Evolutionary conservation across 1,139 yeast species (phyloP).

Genomic region (Pichia sp.): DNA sequence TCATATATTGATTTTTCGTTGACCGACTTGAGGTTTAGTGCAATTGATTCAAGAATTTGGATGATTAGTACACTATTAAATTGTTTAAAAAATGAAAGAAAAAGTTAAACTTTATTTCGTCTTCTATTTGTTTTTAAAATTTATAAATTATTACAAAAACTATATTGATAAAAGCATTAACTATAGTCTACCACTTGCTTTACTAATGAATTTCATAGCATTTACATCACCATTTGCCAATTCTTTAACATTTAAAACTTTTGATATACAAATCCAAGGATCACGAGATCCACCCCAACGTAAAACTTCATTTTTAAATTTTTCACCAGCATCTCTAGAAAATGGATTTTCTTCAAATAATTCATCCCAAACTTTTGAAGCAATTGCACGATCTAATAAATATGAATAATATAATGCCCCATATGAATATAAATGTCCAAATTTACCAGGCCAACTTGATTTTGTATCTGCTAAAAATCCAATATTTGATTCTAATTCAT

Average conservation of each 20-base stretch:
- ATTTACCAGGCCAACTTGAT: constrained; percentile 90
- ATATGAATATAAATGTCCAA: constrained; percentile 88
- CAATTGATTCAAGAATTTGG: constrained; percentile 41
- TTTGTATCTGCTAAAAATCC: constrained; percentile 53
- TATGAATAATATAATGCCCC: constrained; percentile 95
- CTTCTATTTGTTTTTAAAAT: background rate
- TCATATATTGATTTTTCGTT: constrained; percentile 31
- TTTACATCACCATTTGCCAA: constrained; percentile 60
- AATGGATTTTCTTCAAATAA: constrained; percentile 68
- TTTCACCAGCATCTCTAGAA: constrained; percentile 65
- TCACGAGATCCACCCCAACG: constrained; percentile 93
- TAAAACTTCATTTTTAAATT: constrained; percentile 62
- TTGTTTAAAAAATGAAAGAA: constrained; percentile 18
- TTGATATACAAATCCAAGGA: constrained; percentile 84
- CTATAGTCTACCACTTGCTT: constrained; percentile 1
- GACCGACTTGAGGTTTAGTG: constrained; percentile 33
- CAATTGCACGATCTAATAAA: constrained; percentile 86
- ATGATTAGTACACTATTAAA: constrained; percentile 34
- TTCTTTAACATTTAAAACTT: constrained; percentile 53
- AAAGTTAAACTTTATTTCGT: background rate
- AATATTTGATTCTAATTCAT: constrained; percentile 52
- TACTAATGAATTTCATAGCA: constrained; percentile 68
- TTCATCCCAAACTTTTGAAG: constrained; percentile 75
- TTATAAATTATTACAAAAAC: background rate
- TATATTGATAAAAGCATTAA: background rate